Percentiles rank a stretch among this genome's conserved stretches.
phyloP scores from a whole-genome alignment of 768 basidiomycete species.

The Leccinum variicolor region DNA sequence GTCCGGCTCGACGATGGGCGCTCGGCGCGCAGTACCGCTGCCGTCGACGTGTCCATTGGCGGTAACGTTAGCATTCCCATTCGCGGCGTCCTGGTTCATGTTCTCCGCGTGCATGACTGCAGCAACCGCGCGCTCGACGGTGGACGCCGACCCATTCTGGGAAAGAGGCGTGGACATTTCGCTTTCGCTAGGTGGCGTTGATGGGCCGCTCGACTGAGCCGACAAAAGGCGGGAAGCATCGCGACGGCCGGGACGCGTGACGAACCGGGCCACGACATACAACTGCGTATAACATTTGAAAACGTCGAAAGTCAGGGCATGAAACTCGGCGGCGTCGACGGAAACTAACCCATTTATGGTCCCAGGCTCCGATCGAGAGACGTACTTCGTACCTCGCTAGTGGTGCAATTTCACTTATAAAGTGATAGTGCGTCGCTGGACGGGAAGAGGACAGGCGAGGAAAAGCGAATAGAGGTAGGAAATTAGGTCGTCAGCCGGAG shows the following conservation, averaged over 20 bases:
- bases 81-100: background rate
- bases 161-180: background rate
- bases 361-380: slow-evolving; percentile 58
- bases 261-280: slow-evolving; percentile 62
- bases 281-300: slow-evolving; percentile 37
- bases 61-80: background rate
- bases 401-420: slow-evolving; percentile 68
- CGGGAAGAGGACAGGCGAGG: background rate
- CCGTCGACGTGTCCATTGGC: background rate
- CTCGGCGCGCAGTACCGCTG: background rate
- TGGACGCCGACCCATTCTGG: slow-evolving; percentile 6
- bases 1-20: slow-evolving; percentile 34
- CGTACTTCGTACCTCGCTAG: slow-evolving; percentile 60
- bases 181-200: slow-evolving; percentile 15
- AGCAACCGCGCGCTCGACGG: slow-evolving; percentile 13
- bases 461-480: background rate
- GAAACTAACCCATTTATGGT: slow-evolving; percentile 72
- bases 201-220: slow-evolving; percentile 26
- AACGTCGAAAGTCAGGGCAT: background rate
- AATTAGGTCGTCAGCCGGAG: background rate
- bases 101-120: slow-evolving; percentile 5
- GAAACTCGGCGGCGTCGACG: background rate
- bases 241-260: slow-evolving; percentile 45
- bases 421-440: slow-evolving; percentile 63
- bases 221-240: slow-evolving; percentile 1